These are phyloP conservation scores for Citrus cavaleriei DNA, from an alignment of 345 rosid species.

Conservation along the genomic window DNA sequence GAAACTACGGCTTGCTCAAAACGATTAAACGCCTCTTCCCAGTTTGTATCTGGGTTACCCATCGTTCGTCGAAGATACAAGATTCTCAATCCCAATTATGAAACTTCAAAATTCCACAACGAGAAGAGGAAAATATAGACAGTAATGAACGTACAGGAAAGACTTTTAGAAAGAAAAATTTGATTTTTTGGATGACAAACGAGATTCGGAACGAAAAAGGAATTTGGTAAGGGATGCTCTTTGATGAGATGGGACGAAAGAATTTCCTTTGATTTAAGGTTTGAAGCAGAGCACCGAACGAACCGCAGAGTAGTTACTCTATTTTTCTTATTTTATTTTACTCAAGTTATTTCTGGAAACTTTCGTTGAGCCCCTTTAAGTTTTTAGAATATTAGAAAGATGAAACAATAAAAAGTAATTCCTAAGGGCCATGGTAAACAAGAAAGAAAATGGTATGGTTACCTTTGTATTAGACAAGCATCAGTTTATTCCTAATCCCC, in stretches of 20 bases:
- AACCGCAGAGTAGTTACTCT: background rate
- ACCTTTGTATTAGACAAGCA: too few species aligned
- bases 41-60: slow-evolving; percentile 26
- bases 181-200: background rate
- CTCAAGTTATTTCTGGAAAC: too few species aligned
- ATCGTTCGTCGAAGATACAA: background rate
- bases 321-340: too few species aligned
- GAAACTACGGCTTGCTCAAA: slow-evolving; percentile 35
- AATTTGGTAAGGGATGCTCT: background rate
- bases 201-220: background rate
- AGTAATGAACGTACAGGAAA: background rate
- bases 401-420: too few species aligned
- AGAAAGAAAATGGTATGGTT: too few species aligned
- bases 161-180: background rate
- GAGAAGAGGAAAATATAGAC: too few species aligned
- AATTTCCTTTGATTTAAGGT: background rate
- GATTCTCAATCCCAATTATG: background rate
- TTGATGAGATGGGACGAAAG: background rate
- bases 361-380: too few species aligned
- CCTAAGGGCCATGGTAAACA: too few species aligned
- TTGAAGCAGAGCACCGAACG: background rate
- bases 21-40: slow-evolving; percentile 38
- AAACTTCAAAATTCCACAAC: background rate
- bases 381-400: too few species aligned
- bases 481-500: too few species aligned